Evolutionary conservation across 2,329 filamentous ascomycete species (phyloP), one percentile per base, ranked within the genome.

Genomic region (Xylariaceae sp.): DNA sequence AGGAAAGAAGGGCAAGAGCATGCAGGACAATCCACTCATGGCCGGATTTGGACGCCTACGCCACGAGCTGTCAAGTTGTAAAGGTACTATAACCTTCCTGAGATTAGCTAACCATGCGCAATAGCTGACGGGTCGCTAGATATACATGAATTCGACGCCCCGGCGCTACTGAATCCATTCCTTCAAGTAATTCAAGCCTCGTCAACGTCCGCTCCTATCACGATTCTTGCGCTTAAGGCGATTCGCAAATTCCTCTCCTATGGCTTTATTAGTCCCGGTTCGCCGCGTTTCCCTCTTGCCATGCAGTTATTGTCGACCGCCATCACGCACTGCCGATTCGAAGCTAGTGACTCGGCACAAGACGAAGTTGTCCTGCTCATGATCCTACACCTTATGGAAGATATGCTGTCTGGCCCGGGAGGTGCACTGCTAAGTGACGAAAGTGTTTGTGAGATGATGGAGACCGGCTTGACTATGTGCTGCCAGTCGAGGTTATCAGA

Each of bases 401-500:
- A 92, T 67, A 97, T 99, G 89, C 87, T 99, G 65, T 95, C 92
- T 13, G 91, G 94, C 0, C 91, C 92, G 0, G 92, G 93, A 24
- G 94, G 94, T 30, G 88, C 95, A 61, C 84, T 97, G 9, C 78
- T 99, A n/a, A 95, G 93, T 53, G 94, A 99, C 66, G 93, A 97
- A 75, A 97, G 93, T 68, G 92, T 99, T 9, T 99, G 95, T 70
- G 92, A 97, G 71, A 97, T 99, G 92, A 97, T 99, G 93, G 94
- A 96, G 71, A 93, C 92, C 1, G 94, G 93, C 1, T 75, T 99
- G 61, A 96, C 92, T 68, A 97, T 99, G 78, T 99, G 94, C 77
- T 99, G 93, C 59, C 92, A 97, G 68, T 85, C 90, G 50, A 85
- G 93, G 50, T 86, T 97, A 57, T 97, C 92, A 8, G 92, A 97